Evolutionary conservation across 139 green algal genomes (phyloP).

Genomic region (Limnomonas spitsbergensis): DNA sequence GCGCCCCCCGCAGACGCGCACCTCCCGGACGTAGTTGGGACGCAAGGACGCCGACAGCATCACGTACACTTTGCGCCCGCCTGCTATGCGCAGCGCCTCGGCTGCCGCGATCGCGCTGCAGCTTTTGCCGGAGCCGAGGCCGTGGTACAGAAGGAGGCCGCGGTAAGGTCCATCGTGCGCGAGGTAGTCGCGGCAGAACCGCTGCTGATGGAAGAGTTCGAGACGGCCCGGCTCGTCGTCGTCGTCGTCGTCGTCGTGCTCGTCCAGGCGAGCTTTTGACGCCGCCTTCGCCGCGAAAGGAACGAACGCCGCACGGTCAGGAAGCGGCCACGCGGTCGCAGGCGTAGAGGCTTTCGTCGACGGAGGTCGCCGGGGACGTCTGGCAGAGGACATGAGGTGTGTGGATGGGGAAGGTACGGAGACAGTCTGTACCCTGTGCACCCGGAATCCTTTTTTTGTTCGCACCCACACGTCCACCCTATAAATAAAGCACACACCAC

Average conservation of each 20-base stretch:
- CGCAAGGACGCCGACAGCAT: constrained; percentile 19
- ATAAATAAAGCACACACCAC: too few relatives aligned
- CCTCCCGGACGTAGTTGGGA: not conserved
- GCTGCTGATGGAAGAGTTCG: constrained; percentile 9
- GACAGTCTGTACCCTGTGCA: too few relatives aligned
- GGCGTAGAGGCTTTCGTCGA: too few relatives aligned
- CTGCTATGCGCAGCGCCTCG: not conserved
- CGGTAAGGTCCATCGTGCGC: constrained; percentile 9
- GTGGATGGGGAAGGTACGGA: too few relatives aligned
- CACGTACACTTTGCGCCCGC: not conserved
- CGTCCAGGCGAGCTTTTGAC: not conserved
- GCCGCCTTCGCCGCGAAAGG: not conserved
- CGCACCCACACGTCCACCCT: too few relatives aligned
- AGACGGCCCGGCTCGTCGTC: not conserved
- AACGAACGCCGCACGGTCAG: constrained; percentile 1
- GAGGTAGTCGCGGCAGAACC: constrained; percentile 11
- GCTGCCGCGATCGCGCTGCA: constrained; percentile 16
- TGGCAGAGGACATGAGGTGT: too few relatives aligned
- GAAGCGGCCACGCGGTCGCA: constrained; percentile 13
- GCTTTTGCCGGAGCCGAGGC: constrained; percentile 20
- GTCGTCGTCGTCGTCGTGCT: not conserved
- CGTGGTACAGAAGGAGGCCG: constrained; percentile 24
- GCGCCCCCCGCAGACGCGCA: constrained; percentile 1
- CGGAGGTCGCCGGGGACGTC: too few relatives aligned
- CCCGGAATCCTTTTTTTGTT: too few relatives aligned